These are phyloP conservation scores for Escovopsis sp. DNA, from an alignment of 2,329 filamentous ascomycete species.

Conservation along the genomic window DNA sequence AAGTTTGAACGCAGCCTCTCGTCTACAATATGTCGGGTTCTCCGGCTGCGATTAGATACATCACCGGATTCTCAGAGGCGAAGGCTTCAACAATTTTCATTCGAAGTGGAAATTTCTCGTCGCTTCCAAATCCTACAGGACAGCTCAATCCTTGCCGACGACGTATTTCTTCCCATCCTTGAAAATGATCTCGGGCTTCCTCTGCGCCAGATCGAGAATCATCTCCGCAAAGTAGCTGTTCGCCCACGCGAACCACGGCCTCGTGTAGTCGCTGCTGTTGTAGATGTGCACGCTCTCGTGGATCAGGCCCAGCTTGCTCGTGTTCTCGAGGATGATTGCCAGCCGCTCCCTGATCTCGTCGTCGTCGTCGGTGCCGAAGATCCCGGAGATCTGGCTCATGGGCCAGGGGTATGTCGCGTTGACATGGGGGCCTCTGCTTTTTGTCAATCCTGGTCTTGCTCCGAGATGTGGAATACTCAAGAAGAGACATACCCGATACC, in stretches of 20 bases:
- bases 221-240: constrained; percentile 29
- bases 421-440: constrained; percentile 42
- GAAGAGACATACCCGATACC: constrained; percentile 13
- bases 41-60: too few relatives aligned
- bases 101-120: too few relatives aligned
- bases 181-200: constrained; percentile 62
- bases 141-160: constrained; percentile 1
- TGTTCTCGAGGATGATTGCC: constrained; percentile 25
- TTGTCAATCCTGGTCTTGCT: neutral
- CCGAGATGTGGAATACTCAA: neutral
- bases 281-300: constrained; percentile 34
- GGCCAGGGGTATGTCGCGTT: constrained; percentile 45
- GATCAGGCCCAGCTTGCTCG: constrained; percentile 28
- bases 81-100: too few relatives aligned
- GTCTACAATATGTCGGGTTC: too few relatives aligned
- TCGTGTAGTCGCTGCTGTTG: constrained; percentile 23
- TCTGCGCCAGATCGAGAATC: constrained; percentile 57
- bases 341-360: constrained; percentile 21
- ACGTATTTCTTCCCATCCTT: constrained; percentile 8
- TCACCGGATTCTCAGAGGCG: too few relatives aligned
- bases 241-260: constrained; percentile 33
- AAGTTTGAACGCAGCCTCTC: too few relatives aligned
- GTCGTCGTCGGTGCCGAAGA: constrained; percentile 29
- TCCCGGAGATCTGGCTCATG: constrained; percentile 39
- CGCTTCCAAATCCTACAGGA: too few relatives aligned